Percentiles rank a stretch among this genome's conserved stretches.
Conservation (phyloP, 1,284 basidiomycete genomes). For the Schizophyllum commune region DNA sequence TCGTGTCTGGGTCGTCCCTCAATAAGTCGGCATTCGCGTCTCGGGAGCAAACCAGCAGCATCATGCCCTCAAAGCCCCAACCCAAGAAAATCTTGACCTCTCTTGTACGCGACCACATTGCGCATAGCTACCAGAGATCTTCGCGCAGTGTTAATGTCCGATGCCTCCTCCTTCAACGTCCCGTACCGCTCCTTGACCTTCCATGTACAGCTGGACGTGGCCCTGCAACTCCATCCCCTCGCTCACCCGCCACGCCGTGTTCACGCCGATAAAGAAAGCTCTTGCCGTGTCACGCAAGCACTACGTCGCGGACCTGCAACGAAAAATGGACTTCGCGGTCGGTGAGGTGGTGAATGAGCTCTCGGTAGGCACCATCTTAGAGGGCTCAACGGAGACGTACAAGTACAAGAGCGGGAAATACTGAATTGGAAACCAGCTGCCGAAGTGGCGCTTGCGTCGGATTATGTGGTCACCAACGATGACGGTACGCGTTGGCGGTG, state of each 20-base stretch:
- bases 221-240: slow-evolving; percentile 48
- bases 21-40: slow-evolving; percentile 68
- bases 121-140: slow-evolving; percentile 28
- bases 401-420: slow-evolving; percentile 92
- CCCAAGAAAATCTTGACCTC: slow-evolving; percentile 23
- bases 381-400: slow-evolving; percentile 78
- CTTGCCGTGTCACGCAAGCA: slow-evolving; percentile 42
- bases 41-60: slow-evolving; percentile 65
- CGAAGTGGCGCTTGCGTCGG: slow-evolving; percentile 85
- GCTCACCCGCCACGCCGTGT: slow-evolving; percentile 27
- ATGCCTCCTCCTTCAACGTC: slow-evolving; percentile 32
- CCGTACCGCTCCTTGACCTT: slow-evolving; percentile 37
- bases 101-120: slow-evolving; percentile 34
- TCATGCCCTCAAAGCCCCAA: slow-evolving; percentile 31
- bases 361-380: slow-evolving; percentile 77
- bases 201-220: slow-evolving; percentile 54
- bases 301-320: slow-evolving; percentile 82
- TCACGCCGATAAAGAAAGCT: slow-evolving; percentile 38
- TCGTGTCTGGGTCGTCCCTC: slow-evolving; percentile 46
- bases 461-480: slow-evolving; percentile 89
- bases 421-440: slow-evolving; percentile 87
- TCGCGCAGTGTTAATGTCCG: slow-evolving; percentile 54
- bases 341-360: slow-evolving; percentile 86
- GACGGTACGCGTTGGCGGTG: slow-evolving; percentile 92
- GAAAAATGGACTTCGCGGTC: slow-evolving; percentile 87